phyloP scores from a whole-genome alignment of 805 yeast genomes.

The Pichia deserticola region DNA sequence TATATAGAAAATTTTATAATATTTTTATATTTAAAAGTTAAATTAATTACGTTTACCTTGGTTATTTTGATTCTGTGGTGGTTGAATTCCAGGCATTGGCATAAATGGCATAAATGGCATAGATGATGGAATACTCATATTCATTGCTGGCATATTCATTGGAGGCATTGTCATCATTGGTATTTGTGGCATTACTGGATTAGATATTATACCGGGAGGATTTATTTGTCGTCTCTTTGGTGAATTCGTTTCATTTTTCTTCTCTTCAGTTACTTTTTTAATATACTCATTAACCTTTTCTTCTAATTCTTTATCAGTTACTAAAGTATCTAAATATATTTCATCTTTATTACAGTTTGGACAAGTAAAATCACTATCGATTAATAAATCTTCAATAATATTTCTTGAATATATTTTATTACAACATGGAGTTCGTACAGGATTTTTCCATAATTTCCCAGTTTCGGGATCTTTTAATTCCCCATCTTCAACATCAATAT shows the following conservation, averaged over 20 bases:
- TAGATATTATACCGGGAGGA: constrained; percentile 12
- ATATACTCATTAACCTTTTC: constrained; percentile 46
- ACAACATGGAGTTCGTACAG: constrained; percentile 76
- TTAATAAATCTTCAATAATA: constrained; percentile 55
- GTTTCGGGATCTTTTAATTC: constrained; percentile 66
- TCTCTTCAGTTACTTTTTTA: constrained; percentile 12
- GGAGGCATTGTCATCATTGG: constrained; percentile 17
- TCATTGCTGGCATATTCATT: constrained; percentile 18
- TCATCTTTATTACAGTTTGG: constrained; percentile 79
- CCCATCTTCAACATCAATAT: constrained; percentile 43
- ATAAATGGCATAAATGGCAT: constrained; percentile 24
- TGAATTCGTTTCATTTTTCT: constrained; percentile 9
- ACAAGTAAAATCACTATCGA: constrained; percentile 83
- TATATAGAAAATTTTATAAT: neutral
- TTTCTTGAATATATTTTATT: constrained; percentile 48
- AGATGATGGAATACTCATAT: constrained; percentile 19
- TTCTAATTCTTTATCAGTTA: constrained; percentile 53
- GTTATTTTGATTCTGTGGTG: neutral
- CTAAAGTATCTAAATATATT: constrained; percentile 64
- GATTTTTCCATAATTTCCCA: constrained; percentile 55
- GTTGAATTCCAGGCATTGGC: constrained; percentile 25
- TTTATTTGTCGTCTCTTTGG: constrained; percentile 12
- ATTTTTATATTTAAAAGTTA: neutral
- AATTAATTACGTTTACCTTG: neutral
- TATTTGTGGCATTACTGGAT: constrained; percentile 28